Conservation (phyloP, 2,329 filamentous ascomycete species). For the Fusarium buxicola region DNA sequence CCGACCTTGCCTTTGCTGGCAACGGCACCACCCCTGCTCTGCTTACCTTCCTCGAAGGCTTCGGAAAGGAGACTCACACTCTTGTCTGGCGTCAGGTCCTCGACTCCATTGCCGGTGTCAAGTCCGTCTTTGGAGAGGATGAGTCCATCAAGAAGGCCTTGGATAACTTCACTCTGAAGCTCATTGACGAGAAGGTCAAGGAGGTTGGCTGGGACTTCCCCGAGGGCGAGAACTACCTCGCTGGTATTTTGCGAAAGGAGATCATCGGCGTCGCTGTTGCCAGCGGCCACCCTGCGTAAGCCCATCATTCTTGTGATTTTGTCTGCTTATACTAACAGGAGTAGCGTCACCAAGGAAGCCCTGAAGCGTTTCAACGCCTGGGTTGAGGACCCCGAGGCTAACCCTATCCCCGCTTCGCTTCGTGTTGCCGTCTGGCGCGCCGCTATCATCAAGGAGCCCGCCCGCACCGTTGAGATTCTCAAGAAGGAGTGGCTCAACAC, state of each 20-base stretch:
- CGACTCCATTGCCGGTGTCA: slow-evolving; percentile 78
- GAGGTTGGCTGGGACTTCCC: slow-evolving; percentile 87
- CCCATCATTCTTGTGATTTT: slow-evolving; percentile 22
- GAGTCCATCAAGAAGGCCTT: slow-evolving; percentile 77
- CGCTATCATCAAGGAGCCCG: slow-evolving; percentile 76
- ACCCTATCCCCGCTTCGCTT: slow-evolving; percentile 82
- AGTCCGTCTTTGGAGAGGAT: slow-evolving; percentile 86
- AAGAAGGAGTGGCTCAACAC: slow-evolving; percentile 88
- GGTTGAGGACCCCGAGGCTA: slow-evolving; percentile 73
- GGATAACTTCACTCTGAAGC: slow-evolving; percentile 80
- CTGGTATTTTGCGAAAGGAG: slow-evolving; percentile 83
- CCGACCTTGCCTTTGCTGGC: slow-evolving; percentile 88
- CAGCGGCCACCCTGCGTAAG: slow-evolving; percentile 80
- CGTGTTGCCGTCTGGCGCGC: slow-evolving; percentile 84
- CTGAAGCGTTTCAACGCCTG: slow-evolving; percentile 84
- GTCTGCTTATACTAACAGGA: slow-evolving; percentile 37
- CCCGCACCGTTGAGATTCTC: slow-evolving; percentile 76
- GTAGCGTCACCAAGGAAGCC: slow-evolving; percentile 77
- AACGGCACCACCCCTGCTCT: slow-evolving; percentile 85
- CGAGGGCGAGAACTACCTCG: slow-evolving; percentile 83
- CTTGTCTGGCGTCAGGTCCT: slow-evolving; percentile 91
- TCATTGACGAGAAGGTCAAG: slow-evolving; percentile 80
- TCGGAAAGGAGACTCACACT: slow-evolving; percentile 83
- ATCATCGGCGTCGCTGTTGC: slow-evolving; percentile 81
- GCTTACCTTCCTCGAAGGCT: slow-evolving; percentile 86